phyloP scores from a whole-genome alignment of 129 eudicot genomes.

The Chrysanthemum seticuspe region DNA sequence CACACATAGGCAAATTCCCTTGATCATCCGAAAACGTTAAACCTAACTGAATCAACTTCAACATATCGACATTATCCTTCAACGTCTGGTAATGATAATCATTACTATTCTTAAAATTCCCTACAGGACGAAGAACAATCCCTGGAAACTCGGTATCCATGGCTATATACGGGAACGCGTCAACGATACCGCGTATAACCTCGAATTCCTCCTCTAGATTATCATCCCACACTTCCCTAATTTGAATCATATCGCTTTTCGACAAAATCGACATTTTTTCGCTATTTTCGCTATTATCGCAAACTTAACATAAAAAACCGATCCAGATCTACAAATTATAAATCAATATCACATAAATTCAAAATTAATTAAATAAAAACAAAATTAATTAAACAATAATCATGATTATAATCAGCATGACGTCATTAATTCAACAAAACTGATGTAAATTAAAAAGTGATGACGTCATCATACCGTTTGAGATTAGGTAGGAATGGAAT shows the following conservation, averaged over 20 bases:
- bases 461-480: too few relatives aligned
- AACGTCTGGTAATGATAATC: constrained; percentile 79
- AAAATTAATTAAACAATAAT: too few relatives aligned
- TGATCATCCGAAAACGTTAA: constrained; percentile 70
- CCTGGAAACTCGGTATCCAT: constrained; percentile 97
- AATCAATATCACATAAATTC: too few relatives aligned
- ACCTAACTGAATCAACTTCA: constrained; percentile 87
- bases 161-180: constrained; percentile 66
- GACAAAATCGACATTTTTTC: constrained; percentile 45
- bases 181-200: constrained; percentile 68
- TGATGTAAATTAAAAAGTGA: too few relatives aligned
- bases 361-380: too few relatives aligned
- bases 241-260: constrained; percentile 70
- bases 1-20: constrained; percentile 70
- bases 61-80: constrained; percentile 76
- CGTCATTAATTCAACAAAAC: too few relatives aligned
- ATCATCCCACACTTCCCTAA: constrained; percentile 85
- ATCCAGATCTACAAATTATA: not conserved
- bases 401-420: too few relatives aligned
- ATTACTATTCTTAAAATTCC: constrained; percentile 61
- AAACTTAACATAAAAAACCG: not conserved
- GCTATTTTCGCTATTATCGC: not conserved
- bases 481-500: too few relatives aligned
- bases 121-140: constrained; percentile 73
- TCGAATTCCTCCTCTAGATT: constrained; percentile 77